Conservation (phyloP, 495 filamentous ascomycete species). For the Penicillium cosmopolitanum region DNA sequence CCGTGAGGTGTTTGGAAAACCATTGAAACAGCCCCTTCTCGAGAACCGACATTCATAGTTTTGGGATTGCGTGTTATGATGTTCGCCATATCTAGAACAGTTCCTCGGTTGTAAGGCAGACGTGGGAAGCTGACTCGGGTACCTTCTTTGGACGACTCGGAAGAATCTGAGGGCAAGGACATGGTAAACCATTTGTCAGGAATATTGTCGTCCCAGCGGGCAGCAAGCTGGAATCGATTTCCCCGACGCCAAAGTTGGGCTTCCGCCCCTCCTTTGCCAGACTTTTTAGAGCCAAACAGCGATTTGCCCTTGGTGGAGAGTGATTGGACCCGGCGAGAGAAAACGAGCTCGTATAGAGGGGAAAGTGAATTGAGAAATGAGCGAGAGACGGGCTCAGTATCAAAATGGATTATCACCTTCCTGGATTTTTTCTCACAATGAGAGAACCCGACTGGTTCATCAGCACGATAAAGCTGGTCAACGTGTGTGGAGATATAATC, state of each 20-base stretch:
- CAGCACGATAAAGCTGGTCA: conserved; percentile 37
- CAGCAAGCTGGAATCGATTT: conserved; percentile 29
- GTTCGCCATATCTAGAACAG: conserved; percentile 39
- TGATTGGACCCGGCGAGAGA: conserved; percentile 35
- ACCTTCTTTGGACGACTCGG: conserved; percentile 26
- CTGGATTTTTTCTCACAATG: conserved; percentile 39
- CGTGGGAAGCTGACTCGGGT: conserved; percentile 29
- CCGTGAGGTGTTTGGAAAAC: conserved; percentile 33
- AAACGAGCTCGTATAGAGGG: conserved; percentile 34
- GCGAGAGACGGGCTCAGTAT: conserved; percentile 25
- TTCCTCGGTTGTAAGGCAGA: conserved; percentile 32
- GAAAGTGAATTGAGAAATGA: conserved; percentile 41
- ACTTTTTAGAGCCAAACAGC: conserved; percentile 29
- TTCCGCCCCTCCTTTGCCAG: conserved; percentile 37
- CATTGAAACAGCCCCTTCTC: conserved; percentile 37
- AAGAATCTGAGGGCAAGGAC: conserved; percentile 12
- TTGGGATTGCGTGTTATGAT: conserved; percentile 35
- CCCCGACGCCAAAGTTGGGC: conserved; percentile 42
- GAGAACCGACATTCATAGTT: conserved; percentile 21
- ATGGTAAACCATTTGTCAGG: conserved; percentile 43
- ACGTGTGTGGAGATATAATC: conserved; percentile 45
- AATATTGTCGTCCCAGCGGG: conserved; percentile 38
- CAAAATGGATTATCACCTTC: conserved; percentile 30
- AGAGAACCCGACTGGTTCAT: conserved; percentile 35
- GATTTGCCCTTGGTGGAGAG: conserved; percentile 35